A percentile compares a stretch with the other conserved stretches of the same genome.
Evolutionary conservation across 1,284 basidiomycete genomes (phyloP).

Genomic region (Fomitopsis betulina): DNA sequence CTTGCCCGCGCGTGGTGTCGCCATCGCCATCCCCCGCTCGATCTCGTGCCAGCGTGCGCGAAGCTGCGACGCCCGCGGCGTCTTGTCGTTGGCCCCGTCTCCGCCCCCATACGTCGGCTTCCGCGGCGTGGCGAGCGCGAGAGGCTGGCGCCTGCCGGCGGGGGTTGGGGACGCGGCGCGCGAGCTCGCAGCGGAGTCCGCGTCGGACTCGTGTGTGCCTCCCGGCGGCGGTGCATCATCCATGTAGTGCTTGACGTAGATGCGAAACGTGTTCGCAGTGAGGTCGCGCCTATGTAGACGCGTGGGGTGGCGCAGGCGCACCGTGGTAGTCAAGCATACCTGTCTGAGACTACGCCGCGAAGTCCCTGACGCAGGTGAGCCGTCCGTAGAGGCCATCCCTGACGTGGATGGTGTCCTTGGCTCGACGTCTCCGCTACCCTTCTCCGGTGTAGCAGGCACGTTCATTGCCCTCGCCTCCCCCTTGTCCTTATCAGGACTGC

Average conservation of each 20-base stretch:
- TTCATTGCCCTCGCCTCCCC: neutral
- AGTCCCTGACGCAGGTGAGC: slow-evolving; percentile 9
- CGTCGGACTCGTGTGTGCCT: neutral
- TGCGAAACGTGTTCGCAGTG: slow-evolving; percentile 61
- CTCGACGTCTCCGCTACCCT: neutral
- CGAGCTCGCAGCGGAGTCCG: neutral
- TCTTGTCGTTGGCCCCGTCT: slow-evolving; percentile 3
- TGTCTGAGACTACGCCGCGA: slow-evolving; percentile 4
- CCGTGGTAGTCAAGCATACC: slow-evolving; percentile 13
- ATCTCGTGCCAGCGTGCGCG: neutral
- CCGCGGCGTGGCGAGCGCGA: neutral
- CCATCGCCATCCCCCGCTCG: neutral
- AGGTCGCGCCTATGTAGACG: slow-evolving; percentile 59
- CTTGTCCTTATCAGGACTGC: slow-evolving; percentile 1
- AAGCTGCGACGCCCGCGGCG: slow-evolving; percentile 12
- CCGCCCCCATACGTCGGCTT: neutral
- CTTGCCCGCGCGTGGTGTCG: neutral
- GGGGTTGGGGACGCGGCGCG: slow-evolving; percentile 17
- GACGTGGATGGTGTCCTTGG: slow-evolving; percentile 15
- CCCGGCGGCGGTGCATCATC: slow-evolving; percentile 36
- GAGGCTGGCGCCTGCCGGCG: neutral
- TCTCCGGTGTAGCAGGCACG: neutral
- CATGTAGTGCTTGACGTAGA: slow-evolving; percentile 76
- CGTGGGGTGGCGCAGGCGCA: slow-evolving; percentile 63
- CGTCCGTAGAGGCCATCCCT: neutral